Evolutionary conservation across 2,329 filamentous ascomycete species (phyloP).

Genomic region (Triangularia setosa): DNA sequence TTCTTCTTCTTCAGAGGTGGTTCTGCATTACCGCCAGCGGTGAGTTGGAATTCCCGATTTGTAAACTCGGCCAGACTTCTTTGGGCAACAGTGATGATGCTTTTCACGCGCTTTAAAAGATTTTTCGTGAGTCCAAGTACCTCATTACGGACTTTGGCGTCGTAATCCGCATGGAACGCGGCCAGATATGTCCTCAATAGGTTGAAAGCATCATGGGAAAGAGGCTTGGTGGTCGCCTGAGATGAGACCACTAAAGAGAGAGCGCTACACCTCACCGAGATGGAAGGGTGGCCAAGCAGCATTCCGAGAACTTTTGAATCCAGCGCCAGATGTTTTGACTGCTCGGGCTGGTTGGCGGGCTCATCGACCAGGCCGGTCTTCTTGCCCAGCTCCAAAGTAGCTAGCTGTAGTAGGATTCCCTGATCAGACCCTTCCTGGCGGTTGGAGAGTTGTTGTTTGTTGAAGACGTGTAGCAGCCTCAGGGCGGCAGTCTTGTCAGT

Average conservation of each 20-base stretch:
- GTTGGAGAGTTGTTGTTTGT: conserved; percentile 42
- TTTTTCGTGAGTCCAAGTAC: conserved; percentile 70
- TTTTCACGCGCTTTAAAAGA: conserved; percentile 71
- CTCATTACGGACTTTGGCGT: conserved; percentile 82
- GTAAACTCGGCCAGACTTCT: conserved; percentile 38
- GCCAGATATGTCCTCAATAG: conserved; percentile 63
- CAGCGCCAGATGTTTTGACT: conserved; percentile 32
- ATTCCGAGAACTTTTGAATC: conserved; percentile 44
- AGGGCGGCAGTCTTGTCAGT: conserved; percentile 51
- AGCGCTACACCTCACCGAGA: conserved; percentile 71
- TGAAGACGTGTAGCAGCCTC: conserved; percentile 51
- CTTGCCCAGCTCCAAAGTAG: conserved; percentile 68
- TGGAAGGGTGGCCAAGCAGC: conserved; percentile 53
- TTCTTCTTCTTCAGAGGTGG: conserved; percentile 23
- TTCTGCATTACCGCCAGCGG: conserved; percentile 28
- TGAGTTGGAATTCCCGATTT: conserved; percentile 12
- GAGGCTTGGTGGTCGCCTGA: conserved; percentile 67
- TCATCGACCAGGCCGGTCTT: conserved; percentile 67
- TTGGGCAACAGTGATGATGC: conserved; percentile 56
- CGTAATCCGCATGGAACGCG: conserved; percentile 75
- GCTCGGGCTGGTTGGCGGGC: conserved; percentile 44
- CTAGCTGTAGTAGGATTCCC: conserved; percentile 48
- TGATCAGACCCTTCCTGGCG: conserved; percentile 18
- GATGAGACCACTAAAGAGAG: conserved; percentile 77
- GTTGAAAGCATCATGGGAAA: conserved; percentile 58